Base-by-base conservation (phyloP, 345 rosid species). In the Balakata baccata region DNA sequence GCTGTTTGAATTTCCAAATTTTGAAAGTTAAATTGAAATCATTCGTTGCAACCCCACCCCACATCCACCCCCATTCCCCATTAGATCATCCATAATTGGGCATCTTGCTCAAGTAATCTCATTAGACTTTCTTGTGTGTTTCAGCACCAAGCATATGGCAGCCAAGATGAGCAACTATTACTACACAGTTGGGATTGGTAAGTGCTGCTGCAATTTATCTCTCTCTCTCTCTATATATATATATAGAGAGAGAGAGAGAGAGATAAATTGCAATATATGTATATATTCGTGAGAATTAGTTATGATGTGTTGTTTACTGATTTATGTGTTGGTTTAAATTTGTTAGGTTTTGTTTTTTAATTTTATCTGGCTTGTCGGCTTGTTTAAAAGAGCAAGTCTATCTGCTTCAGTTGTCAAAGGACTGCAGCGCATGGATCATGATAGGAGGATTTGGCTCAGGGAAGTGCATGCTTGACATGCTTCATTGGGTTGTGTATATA, bases 71-170 rank as follows among this genome's bases (percentile, higher is more conserved):
- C n/a, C n/a, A n/a, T n/a, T n/a, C n/a, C n/a, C n/a, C n/a, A n/a
- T n/a, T n/a, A n/a, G n/a, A n/a, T n/a, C n/a, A n/a, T n/a, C n/a
- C n/a, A n/a, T n/a, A n/a, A n/a, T n/a, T n/a, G n/a, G n/a, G n/a
- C n/a, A n/a, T n/a, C n/a, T n/a, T n/a, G n/a, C n/a, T n/a, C n/a
- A 29, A 29, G 34, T 29, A 29, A 58, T 58, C 1, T 58, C 10
- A 5, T 6, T 22, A 22, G 1, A 58, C 22, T 58, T 64, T 5
- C 64, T 68, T 16, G n/a, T 65, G 53, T 66, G 63, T 78, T 64
- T 77, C 87, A 90, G 93, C 83, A 74, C 85, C 85, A 54, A 73
- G 79, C 62, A 70, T 71, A 47, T 92, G 96, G 96, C 88, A 78
- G 69, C 96, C 89, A 58, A 84, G 97, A 84, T 88, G 88, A 89